Evolutionary conservation across 495 filamentous ascomycete genomes (phyloP), one percentile per base, ranked within the genome.

Genomic region (Lophium mytilinum): DNA sequence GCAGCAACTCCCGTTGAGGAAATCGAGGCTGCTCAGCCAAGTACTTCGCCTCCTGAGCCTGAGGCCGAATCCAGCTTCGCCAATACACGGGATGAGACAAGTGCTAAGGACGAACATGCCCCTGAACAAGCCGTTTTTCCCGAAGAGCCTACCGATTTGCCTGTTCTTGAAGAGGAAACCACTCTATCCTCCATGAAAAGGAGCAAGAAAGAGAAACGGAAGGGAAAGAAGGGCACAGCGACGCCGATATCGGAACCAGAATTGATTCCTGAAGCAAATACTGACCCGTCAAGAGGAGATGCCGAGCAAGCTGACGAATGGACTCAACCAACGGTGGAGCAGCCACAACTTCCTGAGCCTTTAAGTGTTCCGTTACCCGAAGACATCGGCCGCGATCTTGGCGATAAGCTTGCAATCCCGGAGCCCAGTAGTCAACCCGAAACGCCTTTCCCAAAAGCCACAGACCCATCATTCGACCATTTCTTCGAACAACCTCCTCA

Each of bases 181-280:
- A n/a, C n/a, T n/a, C n/a, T n/a, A n/a, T n/a, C n/a, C 9, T 36
- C 39, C 17, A 11, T 12, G 12, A 39, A 41, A 24, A 58, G 52
- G 35, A 52, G 33, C 48, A 52, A 58, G 21, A 52, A 52, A 35
- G 55, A 58, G 30, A 52, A 52, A 21, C 47, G 48, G 11, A 52
- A 52, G 30, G 5, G 18, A 9, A 56, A 56, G 54, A n/a, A 39
- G 33, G 45, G 19, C 11, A 39, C 42, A 40, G 1, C 14, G 39
- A 51, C 34, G 7, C 19, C 19, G 48, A 40, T 56, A 30, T 6
- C 24, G 24, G 24, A 30, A 30, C 24, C 24, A 30, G 24, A 30
- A 30, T 30, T 3, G 2, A 6, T 2, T 30, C 24, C 24, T 6
- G 24, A 30, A 30, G 24, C 24, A 30, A 30, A 30, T 30, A 2